Percentiles rank a stretch among this genome's conserved stretches.
Evolutionary conservation across 495 filamentous ascomycete species (phyloP).

Genomic region (Aspergillus carlsbadensis): DNA sequence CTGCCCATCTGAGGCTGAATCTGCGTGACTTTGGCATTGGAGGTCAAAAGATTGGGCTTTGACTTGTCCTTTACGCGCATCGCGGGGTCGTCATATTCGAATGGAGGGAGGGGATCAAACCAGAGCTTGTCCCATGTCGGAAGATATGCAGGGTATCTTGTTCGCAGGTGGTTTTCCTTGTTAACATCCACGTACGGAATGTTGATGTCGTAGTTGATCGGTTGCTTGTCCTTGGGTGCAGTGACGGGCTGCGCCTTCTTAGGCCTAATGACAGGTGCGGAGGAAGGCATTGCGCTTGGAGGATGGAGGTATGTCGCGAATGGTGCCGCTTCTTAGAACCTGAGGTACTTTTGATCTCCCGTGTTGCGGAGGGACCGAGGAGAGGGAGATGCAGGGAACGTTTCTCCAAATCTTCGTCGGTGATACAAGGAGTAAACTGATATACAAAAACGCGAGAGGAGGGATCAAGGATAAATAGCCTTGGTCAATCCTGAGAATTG

Average conservation of each 20-base stretch:
- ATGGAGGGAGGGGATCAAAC: conserved; percentile 57
- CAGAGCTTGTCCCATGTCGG: conserved; percentile 63
- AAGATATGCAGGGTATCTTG: conserved; percentile 60
- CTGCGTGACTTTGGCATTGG: conserved; percentile 51
- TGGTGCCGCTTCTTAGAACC: background rate
- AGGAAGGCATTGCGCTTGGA: conserved; percentile 34
- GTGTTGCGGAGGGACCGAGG: background rate
- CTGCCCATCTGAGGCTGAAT: conserved; percentile 71
- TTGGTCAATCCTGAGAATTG: conserved; percentile 1
- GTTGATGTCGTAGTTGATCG: conserved; percentile 58
- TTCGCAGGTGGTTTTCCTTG: conserved; percentile 35
- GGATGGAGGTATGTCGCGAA: background rate
- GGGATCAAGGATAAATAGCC: background rate
- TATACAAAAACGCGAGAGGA: background rate
- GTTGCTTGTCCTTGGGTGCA: conserved; percentile 37
- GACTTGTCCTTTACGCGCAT: conserved; percentile 53
- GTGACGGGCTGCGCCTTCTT: conserved; percentile 31
- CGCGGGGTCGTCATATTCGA: conserved; percentile 59
- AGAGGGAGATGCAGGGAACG: background rate
- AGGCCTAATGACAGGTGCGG: conserved; percentile 34
- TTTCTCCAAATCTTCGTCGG: conserved; percentile 1
- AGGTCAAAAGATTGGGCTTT: conserved; percentile 56
- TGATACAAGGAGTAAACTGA: conserved; percentile 11
- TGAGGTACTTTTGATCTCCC: background rate
- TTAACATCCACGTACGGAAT: conserved; percentile 51